These are phyloP conservation scores for Phytophthora tubulina DNA, from an alignment of 352 stramenopile genomes.

Conservation along the genomic window DNA sequence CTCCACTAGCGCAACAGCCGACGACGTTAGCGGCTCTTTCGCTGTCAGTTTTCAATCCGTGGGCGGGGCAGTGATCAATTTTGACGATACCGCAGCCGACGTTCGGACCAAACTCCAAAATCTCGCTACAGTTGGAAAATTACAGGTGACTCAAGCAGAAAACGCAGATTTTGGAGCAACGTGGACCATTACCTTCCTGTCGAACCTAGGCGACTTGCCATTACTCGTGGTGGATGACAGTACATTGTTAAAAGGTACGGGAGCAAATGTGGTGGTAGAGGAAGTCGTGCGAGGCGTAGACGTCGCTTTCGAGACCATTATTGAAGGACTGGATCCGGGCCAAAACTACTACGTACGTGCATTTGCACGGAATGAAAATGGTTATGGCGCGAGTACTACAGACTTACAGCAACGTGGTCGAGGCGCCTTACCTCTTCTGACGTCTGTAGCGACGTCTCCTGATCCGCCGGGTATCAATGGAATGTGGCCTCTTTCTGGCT, in stretches of 20 bases:
- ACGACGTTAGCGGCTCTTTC: constrained; percentile 70
- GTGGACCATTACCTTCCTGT: constrained; percentile 78
- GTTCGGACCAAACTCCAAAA: constrained; percentile 82
- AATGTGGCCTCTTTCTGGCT: constrained; percentile 64
- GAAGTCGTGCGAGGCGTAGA: constrained; percentile 73
- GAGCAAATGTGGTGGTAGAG: constrained; percentile 48
- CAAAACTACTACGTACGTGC: constrained; percentile 73
- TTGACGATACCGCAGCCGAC: constrained; percentile 73
- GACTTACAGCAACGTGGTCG: constrained; percentile 66
- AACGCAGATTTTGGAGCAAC: constrained; percentile 63
- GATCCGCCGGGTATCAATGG: constrained; percentile 48
- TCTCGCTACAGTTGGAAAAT: constrained; percentile 62
- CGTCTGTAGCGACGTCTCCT: constrained; percentile 49
- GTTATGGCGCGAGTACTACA: constrained; percentile 69
- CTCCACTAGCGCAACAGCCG: constrained; percentile 40
- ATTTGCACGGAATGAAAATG: constrained; percentile 74
- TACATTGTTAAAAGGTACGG: constrained; percentile 53
- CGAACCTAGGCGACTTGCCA: constrained; percentile 74
- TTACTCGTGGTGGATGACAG: constrained; percentile 52
- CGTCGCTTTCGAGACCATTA: constrained; percentile 68
- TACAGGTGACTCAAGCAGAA: constrained; percentile 63
- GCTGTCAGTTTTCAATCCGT: constrained; percentile 73
- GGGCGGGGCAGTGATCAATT: constrained; percentile 67
- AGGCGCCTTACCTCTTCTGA: constrained; percentile 60
- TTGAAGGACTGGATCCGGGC: constrained; percentile 53